Conservation (phyloP, 1,139 yeast species). For the Yamadazyma sp. region DNA sequence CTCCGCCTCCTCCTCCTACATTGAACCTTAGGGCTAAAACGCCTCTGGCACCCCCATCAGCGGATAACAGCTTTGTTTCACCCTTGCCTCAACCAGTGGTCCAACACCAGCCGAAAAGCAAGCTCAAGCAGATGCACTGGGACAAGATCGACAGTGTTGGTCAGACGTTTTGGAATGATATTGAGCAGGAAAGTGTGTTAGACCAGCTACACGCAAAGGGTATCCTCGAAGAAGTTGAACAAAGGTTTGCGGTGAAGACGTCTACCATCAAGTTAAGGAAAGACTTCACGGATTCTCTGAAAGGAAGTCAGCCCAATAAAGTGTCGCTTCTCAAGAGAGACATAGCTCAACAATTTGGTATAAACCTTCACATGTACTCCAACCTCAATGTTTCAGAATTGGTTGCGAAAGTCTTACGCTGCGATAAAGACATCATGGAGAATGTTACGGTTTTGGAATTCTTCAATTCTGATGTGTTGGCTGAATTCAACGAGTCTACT, state of each 20-base stretch:
- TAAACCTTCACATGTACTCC: slow-evolving; percentile 81
- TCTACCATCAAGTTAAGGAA: slow-evolving; percentile 43
- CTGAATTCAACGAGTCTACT: slow-evolving; percentile 68
- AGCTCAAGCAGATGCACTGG: slow-evolving; percentile 94
- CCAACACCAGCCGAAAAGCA: slow-evolving; percentile 51
- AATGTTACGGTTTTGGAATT: slow-evolving; percentile 80
- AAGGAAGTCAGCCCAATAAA: slow-evolving; percentile 25
- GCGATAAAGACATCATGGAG: slow-evolving; percentile 68
- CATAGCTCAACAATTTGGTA: slow-evolving; percentile 83
- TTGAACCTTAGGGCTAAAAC: not conserved
- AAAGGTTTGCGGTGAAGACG: slow-evolving; percentile 68
- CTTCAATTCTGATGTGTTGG: slow-evolving; percentile 69
- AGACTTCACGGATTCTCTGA: slow-evolving; percentile 15
- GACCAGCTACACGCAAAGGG: slow-evolving; percentile 67
- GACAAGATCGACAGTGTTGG: slow-evolving; percentile 72
- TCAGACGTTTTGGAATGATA: slow-evolving; percentile 80
- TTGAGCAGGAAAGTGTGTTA: slow-evolving; percentile 47
- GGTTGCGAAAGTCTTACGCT: slow-evolving; percentile 62
- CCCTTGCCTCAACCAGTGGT: slow-evolving; percentile 18
- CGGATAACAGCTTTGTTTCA: slow-evolving; percentile 3
- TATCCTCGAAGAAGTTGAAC: slow-evolving; percentile 74
- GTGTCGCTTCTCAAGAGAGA: slow-evolving; percentile 74
- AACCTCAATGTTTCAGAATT: slow-evolving; percentile 61
- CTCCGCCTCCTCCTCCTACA: not conserved
- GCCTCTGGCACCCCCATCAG: slow-evolving; percentile 14